Conservation (phyloP, 2,329 filamentous ascomycete species). For the Pyricularia pennisetigena region DNA sequence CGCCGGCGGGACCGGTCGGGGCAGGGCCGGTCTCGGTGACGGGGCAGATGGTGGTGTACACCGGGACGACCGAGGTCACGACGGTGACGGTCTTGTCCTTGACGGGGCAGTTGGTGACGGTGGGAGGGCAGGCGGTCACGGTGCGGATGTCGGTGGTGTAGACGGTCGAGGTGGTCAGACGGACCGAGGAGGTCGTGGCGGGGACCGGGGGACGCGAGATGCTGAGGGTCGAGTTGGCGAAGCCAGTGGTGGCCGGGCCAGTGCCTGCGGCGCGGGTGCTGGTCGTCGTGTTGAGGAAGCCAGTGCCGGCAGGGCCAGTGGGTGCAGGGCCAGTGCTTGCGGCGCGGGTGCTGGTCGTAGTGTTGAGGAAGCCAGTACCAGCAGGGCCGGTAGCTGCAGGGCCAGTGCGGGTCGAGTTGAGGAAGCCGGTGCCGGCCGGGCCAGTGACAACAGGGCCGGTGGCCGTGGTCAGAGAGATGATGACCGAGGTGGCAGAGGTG, state of each 20-base stretch:
- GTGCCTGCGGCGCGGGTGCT: no score
- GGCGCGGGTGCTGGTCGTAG: no score
- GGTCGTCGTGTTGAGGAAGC: neutral
- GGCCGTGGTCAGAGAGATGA: no score
- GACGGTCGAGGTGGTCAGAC: constrained; percentile 1
- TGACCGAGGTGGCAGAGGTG: neutral
- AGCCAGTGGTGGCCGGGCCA: neutral
- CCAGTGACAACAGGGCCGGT: neutral
- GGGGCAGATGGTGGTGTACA: neutral
- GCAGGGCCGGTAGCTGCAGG: neutral
- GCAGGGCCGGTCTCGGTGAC: neutral
- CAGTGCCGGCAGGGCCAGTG: neutral
- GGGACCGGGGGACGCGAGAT: neutral
- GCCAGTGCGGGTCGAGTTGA: neutral
- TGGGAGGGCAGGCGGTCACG: neutral
- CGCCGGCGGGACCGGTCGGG: neutral
- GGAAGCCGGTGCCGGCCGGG: neutral
- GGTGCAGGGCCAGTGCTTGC: neutral
- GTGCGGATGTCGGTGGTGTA: constrained; percentile 1
- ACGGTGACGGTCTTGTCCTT: neutral
- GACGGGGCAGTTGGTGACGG: neutral
- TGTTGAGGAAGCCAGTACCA: neutral
- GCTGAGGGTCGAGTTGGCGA: neutral
- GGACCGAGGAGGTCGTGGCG: neutral
- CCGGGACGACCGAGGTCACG: neutral